Evolutionary conservation across 2,329 filamentous ascomycete species (phyloP).

Genomic region (Arthrocladium fulminans): DNA sequence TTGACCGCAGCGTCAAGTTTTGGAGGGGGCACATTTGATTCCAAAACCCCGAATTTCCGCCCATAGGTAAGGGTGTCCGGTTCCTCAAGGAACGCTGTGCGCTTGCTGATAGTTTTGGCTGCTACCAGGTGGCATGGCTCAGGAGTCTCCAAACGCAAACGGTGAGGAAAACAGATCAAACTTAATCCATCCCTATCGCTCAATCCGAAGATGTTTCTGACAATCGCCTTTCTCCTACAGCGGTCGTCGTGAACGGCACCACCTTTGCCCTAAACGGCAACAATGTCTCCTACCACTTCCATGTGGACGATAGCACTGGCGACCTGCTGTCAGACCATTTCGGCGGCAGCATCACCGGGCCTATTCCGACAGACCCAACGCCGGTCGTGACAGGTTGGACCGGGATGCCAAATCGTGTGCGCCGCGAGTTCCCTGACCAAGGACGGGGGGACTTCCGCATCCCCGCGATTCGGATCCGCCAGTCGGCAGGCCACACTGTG

Average conservation of each 20-base stretch:
- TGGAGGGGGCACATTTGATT: neutral
- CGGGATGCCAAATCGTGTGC: constrained; percentile 41
- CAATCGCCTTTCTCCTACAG: too few species aligned
- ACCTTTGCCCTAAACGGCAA: constrained; percentile 51
- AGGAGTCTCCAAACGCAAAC: too few species aligned
- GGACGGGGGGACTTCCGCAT: constrained; percentile 55
- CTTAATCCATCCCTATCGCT: too few species aligned
- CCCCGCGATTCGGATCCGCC: constrained; percentile 53
- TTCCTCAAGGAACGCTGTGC: too few species aligned
- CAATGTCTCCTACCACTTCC: constrained; percentile 54
- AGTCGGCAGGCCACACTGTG: constrained; percentile 51
- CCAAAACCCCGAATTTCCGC: too few species aligned
- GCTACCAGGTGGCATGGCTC: too few species aligned
- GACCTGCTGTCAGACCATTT: constrained; percentile 56
- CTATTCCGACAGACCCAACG: constrained; percentile 35
- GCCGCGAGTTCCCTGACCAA: constrained; percentile 56
- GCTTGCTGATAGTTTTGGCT: too few species aligned
- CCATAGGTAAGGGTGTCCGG: too few species aligned
- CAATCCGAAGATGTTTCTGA: too few species aligned
- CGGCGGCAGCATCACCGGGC: constrained; percentile 47
- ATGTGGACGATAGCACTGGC: constrained; percentile 48
- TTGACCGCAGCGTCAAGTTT: neutral
- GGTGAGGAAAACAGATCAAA: too few species aligned
- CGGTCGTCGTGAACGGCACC: constrained; percentile 45
- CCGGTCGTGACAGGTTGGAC: constrained; percentile 45